Base-by-base conservation (phyloP, 2,329 filamentous ascomycete species). In the Trichoderma brevicompactum region DNA sequence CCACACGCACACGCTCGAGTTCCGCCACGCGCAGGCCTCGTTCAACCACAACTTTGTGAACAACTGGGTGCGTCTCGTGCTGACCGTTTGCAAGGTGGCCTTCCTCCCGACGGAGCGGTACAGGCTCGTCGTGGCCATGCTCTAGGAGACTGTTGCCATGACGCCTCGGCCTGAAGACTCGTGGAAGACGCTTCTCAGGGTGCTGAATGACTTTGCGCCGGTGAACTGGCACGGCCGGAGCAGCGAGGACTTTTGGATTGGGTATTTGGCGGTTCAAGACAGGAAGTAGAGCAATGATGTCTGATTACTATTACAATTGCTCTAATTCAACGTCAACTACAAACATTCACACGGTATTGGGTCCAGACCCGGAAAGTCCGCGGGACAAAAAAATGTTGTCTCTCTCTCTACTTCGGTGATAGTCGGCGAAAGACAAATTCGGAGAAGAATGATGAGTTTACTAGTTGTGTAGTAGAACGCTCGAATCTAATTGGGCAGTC, bases 21-120 rank as follows among this genome's bases (percentile, higher is more conserved):
- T 70, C 40, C 66, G 69, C 10, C 66, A 70, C 53, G 67, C 68
- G 17, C 65, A 69, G 53, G 63, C 66, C 17, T 59, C 65, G 6
- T 68, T 70, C 40, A 63, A 44, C 43, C 17, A 34, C 10, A 23
- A 7, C 7, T 68, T 69, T 52, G 66, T 67, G 7, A 43, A 38
- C 17, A 53, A 66, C 44, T 70, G 68, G 69, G 49, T 58, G 2
- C 48, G 38, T 1, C 65, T 70, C 7, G 50, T 68, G 40, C 43
- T 69, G 41, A 64, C 66, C 5, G 48, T 69, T 2, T 52, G 61
- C 49, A 66, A 69, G 12, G 40, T 68, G 0, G 68, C 59, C 6
- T 54, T 66, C n/a, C 66, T 70, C 15, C 65, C 66, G 2, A 10
- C 10, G 2, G 23, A 49, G 12, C 23, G 48, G 49, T 70, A 61